These are phyloP conservation scores for Nakaseomyces delphensis DNA, from an alignment of 1,139 yeast species.

Conservation along the genomic window DNA sequence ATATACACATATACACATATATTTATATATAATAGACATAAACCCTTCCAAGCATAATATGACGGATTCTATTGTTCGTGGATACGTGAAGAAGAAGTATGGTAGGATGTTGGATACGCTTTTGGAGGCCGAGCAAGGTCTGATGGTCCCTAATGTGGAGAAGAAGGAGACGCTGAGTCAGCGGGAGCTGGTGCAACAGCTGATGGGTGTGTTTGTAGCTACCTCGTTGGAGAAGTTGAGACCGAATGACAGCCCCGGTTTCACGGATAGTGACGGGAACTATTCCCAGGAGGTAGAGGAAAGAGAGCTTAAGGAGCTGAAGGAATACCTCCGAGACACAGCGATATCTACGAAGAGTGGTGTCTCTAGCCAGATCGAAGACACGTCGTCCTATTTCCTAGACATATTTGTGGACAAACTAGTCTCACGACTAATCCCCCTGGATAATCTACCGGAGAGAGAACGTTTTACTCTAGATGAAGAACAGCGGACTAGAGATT, in stretches of 20 bases:
- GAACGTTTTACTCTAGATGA: conserved; percentile 34
- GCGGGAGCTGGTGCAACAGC: conserved; percentile 46
- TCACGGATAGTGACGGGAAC: conserved; percentile 6
- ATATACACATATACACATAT: too few relatives aligned
- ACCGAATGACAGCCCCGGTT: conserved; percentile 13
- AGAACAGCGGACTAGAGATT: conserved; percentile 39
- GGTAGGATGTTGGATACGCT: conserved; percentile 23
- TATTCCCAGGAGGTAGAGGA: conserved; percentile 12
- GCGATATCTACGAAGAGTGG: conserved; percentile 2
- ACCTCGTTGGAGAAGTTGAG: conserved; percentile 42
- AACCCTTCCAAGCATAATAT: too few relatives aligned
- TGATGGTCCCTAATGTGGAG: conserved; percentile 9
- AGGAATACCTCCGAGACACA: conserved; percentile 5
- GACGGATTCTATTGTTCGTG: conserved; percentile 6
- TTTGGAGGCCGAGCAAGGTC: conserved; percentile 16
- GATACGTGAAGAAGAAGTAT: conserved; percentile 22
- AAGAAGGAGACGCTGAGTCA: conserved; percentile 10
- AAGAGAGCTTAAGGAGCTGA: conserved; percentile 9
- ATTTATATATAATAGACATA: too few relatives aligned
- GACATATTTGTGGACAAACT: conserved; percentile 50
- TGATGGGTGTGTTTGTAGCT: conserved; percentile 49
- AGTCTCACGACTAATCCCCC: conserved; percentile 41
- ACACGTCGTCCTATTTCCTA: conserved; percentile 33
- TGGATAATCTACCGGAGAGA: conserved; percentile 39
- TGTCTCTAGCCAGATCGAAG: conserved; percentile 10